Base-by-base conservation (phyloP, 148 eudicot species). In the Simmondsia chinensis region DNA sequence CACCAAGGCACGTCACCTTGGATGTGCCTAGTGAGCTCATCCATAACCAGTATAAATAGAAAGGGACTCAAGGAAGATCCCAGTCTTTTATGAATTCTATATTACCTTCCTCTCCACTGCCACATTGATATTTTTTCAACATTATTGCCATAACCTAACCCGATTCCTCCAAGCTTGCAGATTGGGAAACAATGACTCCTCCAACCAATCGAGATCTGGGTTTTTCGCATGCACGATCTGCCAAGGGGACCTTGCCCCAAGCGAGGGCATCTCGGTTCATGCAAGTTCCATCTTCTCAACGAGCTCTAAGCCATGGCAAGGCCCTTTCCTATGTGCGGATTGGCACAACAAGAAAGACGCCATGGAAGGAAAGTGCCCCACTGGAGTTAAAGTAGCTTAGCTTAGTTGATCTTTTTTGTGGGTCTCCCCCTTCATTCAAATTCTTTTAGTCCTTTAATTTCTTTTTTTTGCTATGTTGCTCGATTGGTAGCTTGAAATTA, bases 281-380 rank as follows among this genome's bases (percentile, higher is more conserved):
- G 87, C 96, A 15, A 94, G 96, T 59, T 80, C 94, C 36, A 79
- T 87, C 30, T 87, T 87, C 70, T 87, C 94, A 3, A 74, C 75
- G 19, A 72, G 85, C 60, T 54, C 78, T 34, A 87, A 74, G 60
- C 96, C 94, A 1, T 82, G 96, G 96, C 82, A 87, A 70, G 96
- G 96, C 14, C 96, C 94, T 18, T 87, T 87, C 64, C 79, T 83
- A 3, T 87, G 96, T 40, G 54, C 56, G 4, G 88, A 70, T 54
- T 87, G 96, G 29, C 80, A 74, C 6, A 47, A 77, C 20, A 87
- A 87, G 77, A 80, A 87, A 66, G 96, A 87, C 27, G 94, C 96
- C 43, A 87, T 87, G 96, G 94, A 87, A 71, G 94, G 96, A 41
- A 83, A 77, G 65, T 73, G 89, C 22, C 94, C 96, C 16, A 86